Evolutionary conservation across 1,139 yeast species (phyloP).

Genomic region (Geotrichum bryndzae): DNA sequence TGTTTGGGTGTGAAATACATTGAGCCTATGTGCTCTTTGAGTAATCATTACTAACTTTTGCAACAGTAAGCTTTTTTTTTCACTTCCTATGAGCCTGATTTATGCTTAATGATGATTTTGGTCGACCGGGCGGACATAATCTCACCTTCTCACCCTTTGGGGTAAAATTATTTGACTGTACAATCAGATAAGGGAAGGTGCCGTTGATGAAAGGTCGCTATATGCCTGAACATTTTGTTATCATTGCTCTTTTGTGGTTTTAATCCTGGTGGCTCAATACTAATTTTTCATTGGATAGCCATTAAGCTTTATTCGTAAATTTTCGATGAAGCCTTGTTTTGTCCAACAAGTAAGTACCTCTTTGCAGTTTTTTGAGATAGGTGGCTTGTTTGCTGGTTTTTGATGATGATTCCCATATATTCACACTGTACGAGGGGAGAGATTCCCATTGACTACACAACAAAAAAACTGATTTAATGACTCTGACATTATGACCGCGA

Average conservation of each 20-base stretch:
- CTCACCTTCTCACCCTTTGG: conserved; percentile 8
- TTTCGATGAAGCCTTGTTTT: neutral
- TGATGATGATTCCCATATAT: conserved; percentile 18
- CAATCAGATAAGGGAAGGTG: conserved; percentile 13
- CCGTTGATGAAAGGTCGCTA: conserved; percentile 18
- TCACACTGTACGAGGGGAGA: conserved; percentile 21
- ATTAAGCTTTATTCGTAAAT: neutral
- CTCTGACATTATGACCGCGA: conserved; percentile 12
- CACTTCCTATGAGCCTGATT: neutral
- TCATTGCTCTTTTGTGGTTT: neutral
- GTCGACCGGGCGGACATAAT: conserved; percentile 22
- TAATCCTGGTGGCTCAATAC: neutral
- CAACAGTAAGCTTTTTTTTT: conserved; percentile 4
- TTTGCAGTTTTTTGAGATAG: neutral
- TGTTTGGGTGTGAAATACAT: neutral
- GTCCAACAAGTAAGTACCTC: neutral
- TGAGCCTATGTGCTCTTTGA: neutral
- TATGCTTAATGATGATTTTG: conserved; percentile 17
- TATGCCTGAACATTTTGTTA: neutral
- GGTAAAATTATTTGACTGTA: conserved; percentile 15
- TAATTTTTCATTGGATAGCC: neutral
- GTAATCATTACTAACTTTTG: neutral
- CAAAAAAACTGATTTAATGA: conserved; percentile 20
- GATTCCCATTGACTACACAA: conserved; percentile 17
- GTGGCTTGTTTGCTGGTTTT: neutral